phyloP scores from a whole-genome alignment of 2,329 filamentous ascomycete species.

The Chaetomium globosum region DNA sequence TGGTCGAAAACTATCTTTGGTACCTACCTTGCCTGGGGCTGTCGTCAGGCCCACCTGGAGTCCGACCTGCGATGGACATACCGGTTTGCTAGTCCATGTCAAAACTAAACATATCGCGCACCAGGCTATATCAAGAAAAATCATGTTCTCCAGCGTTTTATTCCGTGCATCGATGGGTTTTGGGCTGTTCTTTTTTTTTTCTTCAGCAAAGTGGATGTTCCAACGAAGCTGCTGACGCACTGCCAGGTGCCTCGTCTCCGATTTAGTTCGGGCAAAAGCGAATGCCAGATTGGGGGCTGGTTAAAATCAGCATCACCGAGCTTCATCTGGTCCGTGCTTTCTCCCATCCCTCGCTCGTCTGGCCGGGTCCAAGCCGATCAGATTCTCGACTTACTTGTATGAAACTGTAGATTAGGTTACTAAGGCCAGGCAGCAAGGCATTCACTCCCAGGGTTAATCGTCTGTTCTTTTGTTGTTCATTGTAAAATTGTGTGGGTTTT shows the following conservation, averaged over 20 bases:
- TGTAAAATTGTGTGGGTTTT: background rate
- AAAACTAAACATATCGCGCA: background rate
- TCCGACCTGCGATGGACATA: background rate
- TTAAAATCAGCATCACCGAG: constrained; percentile 12
- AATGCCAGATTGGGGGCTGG: background rate
- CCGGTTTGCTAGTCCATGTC: background rate
- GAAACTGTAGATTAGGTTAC: background rate
- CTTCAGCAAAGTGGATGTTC: background rate
- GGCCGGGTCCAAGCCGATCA: background rate
- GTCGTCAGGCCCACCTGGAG: background rate
- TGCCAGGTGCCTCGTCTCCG: background rate
- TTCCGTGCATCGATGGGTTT: background rate
- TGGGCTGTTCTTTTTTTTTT: background rate
- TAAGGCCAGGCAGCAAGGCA: background rate
- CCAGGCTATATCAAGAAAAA: background rate
- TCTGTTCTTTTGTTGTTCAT: background rate
- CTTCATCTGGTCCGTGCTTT: background rate
- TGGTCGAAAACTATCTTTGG: background rate
- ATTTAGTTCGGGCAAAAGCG: constrained; percentile 5
- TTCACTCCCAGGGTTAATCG: background rate
- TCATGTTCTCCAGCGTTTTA: background rate
- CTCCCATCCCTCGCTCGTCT: background rate
- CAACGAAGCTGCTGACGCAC: no score
- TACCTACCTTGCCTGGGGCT: no score
- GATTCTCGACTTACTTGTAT: background rate